Evolutionary conservation across 345 rosid genomes (phyloP), one percentile per base, ranked within the genome.

Genomic region (Citrus glauca): DNA sequence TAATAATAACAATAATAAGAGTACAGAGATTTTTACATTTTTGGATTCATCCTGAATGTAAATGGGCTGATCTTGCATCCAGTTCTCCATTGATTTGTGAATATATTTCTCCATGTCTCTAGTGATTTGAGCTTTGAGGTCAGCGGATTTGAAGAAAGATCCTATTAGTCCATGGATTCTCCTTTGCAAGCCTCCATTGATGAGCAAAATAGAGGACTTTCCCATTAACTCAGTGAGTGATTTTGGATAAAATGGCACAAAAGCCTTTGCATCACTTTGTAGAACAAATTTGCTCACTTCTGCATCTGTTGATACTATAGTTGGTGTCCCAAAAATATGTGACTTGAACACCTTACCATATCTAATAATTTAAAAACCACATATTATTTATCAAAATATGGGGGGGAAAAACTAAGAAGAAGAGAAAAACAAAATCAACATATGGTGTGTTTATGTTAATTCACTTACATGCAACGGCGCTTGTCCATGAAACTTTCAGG

Each of bases 311-410:
- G 99, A 96, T 22, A 97, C 92, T 2, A 97, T 90, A 2, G 94
- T 90, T 20, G 90, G 90, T 56, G 87, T 89, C 25, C 99, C 98
- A 85, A 94, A 97, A 75, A 97, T 89, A 83, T 97, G 99, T 11
- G 99, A 92, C 90, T 91, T 97, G 81, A 97, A 97, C 88, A 97
- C 98, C 83, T 91, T 93, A 48, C 99, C 99, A 61, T 91, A 91
- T 86, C 98, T 95, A 16, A 13, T 45, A 45, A 45, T 45, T 53
- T 19, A 53, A 63, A 76, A 38, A 42, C 9, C 30, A 48, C 48
- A 63, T 57, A 73, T 66, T 65, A 13, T 42, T n/a, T 63, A 9
- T 9, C 5, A n/a, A 25, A 9, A 16, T 33, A 25, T 24, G 33
- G 4, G 7, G 28, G 37, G 13, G 13, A 11, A 13, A 45, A 10